phyloP scores from a whole-genome alignment of 2,329 filamentous ascomycete genomes.

The Exophiala mesophila region DNA sequence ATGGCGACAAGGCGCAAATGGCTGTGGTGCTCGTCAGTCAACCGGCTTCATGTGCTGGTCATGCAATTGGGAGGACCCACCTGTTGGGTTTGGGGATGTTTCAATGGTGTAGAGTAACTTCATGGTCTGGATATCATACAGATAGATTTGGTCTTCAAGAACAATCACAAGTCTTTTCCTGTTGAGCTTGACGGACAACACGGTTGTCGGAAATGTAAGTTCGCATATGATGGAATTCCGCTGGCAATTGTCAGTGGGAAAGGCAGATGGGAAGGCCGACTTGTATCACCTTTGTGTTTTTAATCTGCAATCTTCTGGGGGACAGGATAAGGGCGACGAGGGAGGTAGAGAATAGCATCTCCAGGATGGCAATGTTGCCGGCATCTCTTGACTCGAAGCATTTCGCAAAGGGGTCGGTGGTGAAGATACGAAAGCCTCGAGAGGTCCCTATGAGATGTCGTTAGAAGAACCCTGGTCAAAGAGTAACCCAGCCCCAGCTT shows the following conservation, averaged over 20 bases:
- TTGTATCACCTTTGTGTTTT: slow-evolving; percentile 83
- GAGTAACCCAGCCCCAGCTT: no score
- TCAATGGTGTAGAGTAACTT: slow-evolving; percentile 86
- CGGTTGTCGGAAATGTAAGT: slow-evolving; percentile 94
- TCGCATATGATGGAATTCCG: slow-evolving; percentile 88
- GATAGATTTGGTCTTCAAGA: slow-evolving; percentile 91
- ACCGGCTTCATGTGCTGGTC: no score
- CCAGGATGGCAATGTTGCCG: slow-evolving; percentile 89
- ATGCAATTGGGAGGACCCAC: no score
- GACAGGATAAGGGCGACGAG: slow-evolving; percentile 90
- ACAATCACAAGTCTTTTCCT: slow-evolving; percentile 90
- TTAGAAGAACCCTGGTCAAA: no score
- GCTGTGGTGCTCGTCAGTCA: slow-evolving; percentile 42
- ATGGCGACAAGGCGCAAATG: slow-evolving; percentile 88
- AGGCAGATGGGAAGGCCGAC: slow-evolving; percentile 2
- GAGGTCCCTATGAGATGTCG: slow-evolving; percentile 63
- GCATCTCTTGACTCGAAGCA: slow-evolving; percentile 85
- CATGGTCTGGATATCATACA: slow-evolving; percentile 99
- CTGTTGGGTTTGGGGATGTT: slow-evolving; percentile 84
- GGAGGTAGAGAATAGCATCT: slow-evolving; percentile 98
- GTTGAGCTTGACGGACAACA: slow-evolving; percentile 89
- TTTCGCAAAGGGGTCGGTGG: slow-evolving; percentile 91
- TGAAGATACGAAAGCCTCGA: slow-evolving; percentile 92
- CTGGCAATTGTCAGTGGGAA: slow-evolving; percentile 36
- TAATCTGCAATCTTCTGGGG: slow-evolving; percentile 86